These are phyloP conservation scores for Saturnispora gosingensis DNA, from an alignment of 805 yeast genomes.

Conservation along the genomic window DNA sequence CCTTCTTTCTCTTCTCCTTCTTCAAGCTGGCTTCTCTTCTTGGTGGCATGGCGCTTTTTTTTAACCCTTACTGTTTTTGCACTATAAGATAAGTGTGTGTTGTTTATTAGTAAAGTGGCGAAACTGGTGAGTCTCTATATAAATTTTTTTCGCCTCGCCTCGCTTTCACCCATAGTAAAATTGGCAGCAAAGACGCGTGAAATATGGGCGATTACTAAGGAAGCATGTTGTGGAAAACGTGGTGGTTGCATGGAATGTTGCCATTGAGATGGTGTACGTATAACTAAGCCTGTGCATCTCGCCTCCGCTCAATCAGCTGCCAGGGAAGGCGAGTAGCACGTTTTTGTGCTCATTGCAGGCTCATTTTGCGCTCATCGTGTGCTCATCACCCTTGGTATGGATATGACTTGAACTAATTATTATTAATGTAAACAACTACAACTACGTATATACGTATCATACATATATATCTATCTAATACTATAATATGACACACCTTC, in stretches of 20 bases:
- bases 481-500: slow-evolving; percentile 5
- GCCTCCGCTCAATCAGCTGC: too few relatives aligned
- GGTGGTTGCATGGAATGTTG: not conserved
- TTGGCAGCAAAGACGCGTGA: not conserved
- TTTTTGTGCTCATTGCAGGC: not conserved
- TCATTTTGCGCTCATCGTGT: not conserved
- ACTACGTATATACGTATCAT: not conserved
- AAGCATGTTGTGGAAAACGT: not conserved
- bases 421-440: not conserved
- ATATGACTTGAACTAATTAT: not conserved
- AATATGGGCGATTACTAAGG: not conserved
- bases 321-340: too few relatives aligned
- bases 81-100: not conserved
- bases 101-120: not conserved
- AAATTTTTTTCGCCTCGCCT: not conserved
- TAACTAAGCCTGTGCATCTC: too few relatives aligned
- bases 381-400: not conserved
- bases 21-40: slow-evolving; percentile 14
- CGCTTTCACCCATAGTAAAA: not conserved
- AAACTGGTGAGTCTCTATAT: not conserved
- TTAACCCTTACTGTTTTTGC: not conserved
- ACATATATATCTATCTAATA: not conserved
- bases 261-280: too few relatives aligned
- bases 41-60: slow-evolving; percentile 11
- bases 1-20: slow-evolving; percentile 36